These are phyloP conservation scores for Hericium coralloides DNA, from an alignment of 768 basidiomycete genomes.

Conservation along the genomic window DNA sequence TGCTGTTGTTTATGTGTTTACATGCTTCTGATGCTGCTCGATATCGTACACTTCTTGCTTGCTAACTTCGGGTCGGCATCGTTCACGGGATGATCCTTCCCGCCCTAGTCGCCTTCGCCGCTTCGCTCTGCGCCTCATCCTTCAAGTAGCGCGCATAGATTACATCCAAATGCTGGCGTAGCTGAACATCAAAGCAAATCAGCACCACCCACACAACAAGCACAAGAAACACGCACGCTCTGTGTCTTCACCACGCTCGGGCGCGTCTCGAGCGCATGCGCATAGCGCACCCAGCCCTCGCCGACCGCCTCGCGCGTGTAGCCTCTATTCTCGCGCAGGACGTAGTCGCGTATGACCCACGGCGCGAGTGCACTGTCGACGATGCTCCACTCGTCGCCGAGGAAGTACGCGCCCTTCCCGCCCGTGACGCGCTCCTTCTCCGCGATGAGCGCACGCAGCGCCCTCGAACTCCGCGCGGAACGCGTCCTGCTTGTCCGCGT, in stretches of 20 bases:
- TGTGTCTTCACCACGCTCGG: constrained; percentile 38
- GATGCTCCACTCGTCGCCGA: constrained; percentile 42
- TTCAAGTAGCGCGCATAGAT: constrained; percentile 48
- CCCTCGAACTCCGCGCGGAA: constrained; percentile 31
- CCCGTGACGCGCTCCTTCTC: constrained; percentile 27
- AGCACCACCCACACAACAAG: background rate
- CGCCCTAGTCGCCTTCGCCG: constrained; percentile 17
- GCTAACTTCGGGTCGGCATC: too few species aligned
- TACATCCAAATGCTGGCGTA: constrained; percentile 33
- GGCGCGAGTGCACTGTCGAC: constrained; percentile 50
- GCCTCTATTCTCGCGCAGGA: constrained; percentile 39
- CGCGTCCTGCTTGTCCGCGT: constrained; percentile 24
- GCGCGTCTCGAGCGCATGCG: constrained; percentile 30
- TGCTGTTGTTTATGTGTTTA: too few species aligned
- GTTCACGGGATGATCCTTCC: background rate
- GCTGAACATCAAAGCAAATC: constrained; percentile 15
- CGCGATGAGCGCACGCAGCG: constrained; percentile 25
- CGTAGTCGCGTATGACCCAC: constrained; percentile 42
- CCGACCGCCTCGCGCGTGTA: constrained; percentile 36
- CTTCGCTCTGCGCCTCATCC: constrained; percentile 32
- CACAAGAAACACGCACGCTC: constrained; percentile 14
- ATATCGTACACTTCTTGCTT: too few species aligned
- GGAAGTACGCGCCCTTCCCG: constrained; percentile 35
- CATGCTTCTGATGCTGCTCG: too few species aligned
- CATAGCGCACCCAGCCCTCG: constrained; percentile 36